Conservation (phyloP, 2,329 filamentous ascomycete genomes). For the Chaetomium sp. region DNA sequence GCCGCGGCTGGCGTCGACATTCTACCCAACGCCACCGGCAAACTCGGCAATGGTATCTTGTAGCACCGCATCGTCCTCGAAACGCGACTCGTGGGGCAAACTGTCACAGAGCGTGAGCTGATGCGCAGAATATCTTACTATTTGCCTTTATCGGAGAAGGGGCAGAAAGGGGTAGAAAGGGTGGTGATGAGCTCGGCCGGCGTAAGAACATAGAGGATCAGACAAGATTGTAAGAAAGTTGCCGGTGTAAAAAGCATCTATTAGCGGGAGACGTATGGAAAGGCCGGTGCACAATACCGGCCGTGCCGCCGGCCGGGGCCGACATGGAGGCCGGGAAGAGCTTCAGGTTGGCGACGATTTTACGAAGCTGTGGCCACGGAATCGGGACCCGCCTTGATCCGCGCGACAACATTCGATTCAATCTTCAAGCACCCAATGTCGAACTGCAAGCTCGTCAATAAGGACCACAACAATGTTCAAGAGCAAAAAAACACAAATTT, state of each 20-base stretch:
- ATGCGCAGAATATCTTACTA: neutral
- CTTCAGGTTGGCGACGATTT: constrained; percentile 3
- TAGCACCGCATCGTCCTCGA: neutral
- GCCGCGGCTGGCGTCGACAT: neutral
- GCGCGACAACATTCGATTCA: no score
- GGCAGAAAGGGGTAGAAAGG: neutral
- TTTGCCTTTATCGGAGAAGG: neutral
- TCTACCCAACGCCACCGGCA: neutral
- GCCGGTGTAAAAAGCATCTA: neutral
- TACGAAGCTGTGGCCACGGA: neutral
- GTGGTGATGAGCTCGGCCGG: neutral
- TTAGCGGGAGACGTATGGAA: no score
- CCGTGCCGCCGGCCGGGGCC: neutral
- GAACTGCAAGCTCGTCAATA: no score
- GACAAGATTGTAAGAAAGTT: neutral
- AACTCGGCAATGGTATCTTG: neutral
- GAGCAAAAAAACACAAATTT: no score
- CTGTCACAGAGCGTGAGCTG: neutral
- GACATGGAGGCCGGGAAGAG: neutral
- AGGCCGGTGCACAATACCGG: neutral
- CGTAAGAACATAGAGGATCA: neutral
- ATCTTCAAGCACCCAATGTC: no score
- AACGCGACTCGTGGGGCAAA: neutral
- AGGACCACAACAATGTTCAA: no score
- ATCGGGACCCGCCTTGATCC: neutral